Evolutionary conservation across 1,284 basidiomycete species (phyloP).

Genomic region (Ustilago curta): DNA sequence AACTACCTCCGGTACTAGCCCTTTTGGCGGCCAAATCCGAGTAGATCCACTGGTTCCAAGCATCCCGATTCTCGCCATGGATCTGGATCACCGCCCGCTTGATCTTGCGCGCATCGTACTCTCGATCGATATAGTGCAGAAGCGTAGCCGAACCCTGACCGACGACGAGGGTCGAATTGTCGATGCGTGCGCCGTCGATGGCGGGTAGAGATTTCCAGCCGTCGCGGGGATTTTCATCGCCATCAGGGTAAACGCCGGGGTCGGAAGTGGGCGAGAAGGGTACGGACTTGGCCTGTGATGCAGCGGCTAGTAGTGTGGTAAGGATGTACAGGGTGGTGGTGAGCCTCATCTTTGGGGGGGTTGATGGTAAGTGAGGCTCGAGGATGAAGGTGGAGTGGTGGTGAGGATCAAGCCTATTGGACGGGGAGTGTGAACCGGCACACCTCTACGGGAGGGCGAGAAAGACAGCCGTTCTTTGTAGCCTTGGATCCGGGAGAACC

Average conservation of each 20-base stretch:
- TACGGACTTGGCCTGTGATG: not conserved
- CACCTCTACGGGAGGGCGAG: too few species aligned
- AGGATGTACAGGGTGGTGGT: not conserved
- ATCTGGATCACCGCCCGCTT: conserved; percentile 62
- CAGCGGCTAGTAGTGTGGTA: not conserved
- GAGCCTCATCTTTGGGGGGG: conserved; percentile 5
- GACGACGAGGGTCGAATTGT: conserved; percentile 54
- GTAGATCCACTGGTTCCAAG: conserved; percentile 65
- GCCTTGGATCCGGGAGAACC: too few species aligned
- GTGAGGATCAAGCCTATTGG: too few species aligned
- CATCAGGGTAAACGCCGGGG: conserved; percentile 53
- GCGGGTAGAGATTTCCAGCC: conserved; percentile 52
- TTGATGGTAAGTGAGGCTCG: not conserved
- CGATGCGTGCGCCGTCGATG: conserved; percentile 54
- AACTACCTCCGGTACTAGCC: conserved; percentile 44
- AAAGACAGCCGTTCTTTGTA: too few species aligned
- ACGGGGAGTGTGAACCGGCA: too few species aligned
- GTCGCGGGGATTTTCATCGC: conserved; percentile 22
- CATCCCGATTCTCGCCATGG: conserved; percentile 62
- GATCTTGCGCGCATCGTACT: conserved; percentile 50
- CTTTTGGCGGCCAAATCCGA: conserved; percentile 53
- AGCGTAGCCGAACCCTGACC: conserved; percentile 42
- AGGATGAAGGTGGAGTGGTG: not conserved
- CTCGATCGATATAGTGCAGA: conserved; percentile 53
- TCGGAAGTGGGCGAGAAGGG: conserved; percentile 27